Evolutionary conservation across 306 rosid genomes (phyloP).

Genomic region (Acacia melanoxylon): DNA sequence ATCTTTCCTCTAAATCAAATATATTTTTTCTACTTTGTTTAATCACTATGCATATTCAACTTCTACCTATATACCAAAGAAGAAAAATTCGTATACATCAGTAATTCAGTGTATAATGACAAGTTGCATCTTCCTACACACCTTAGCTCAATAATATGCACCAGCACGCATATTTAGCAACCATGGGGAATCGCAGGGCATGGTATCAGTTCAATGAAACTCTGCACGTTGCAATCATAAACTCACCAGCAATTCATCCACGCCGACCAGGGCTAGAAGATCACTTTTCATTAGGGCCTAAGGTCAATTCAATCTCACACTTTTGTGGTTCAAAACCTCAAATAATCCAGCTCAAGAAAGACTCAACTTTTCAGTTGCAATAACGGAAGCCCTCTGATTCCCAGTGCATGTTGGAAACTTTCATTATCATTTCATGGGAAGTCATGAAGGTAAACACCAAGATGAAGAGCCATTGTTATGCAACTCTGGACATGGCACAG

Average conservation of each 20-base stretch:
- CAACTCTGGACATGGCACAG: slow-evolving; percentile 75
- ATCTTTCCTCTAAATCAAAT: slow-evolving; percentile 27
- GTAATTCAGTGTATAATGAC: slow-evolving; percentile 17
- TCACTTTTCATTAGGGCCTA: slow-evolving; percentile 2
- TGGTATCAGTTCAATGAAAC: slow-evolving; percentile 21
- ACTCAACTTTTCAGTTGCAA: slow-evolving; percentile 8
- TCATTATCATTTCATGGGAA: neutral
- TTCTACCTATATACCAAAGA: neutral
- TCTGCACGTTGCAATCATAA: slow-evolving; percentile 18
- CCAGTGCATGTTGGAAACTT: slow-evolving; percentile 4
- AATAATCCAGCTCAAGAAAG: slow-evolving; percentile 26
- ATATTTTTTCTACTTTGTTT: neutral
- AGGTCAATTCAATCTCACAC: slow-evolving; percentile 26
- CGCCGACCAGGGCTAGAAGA: slow-evolving; percentile 12
- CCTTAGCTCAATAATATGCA: slow-evolving; percentile 27
- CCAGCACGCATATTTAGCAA: slow-evolving; percentile 22
- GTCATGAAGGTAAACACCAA: slow-evolving; percentile 46
- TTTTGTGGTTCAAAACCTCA: slow-evolving; percentile 6
- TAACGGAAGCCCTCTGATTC: neutral
- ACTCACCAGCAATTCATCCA: slow-evolving; percentile 7
- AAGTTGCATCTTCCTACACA: neutral
- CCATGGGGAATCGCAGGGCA: slow-evolving; percentile 5
- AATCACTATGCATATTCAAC: slow-evolving; percentile 6
- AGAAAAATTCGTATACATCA: slow-evolving; percentile 20
- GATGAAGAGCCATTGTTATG: slow-evolving; percentile 41